These are phyloP conservation scores for Hymenoscyphus infarciens DNA, from an alignment of 2,329 filamentous ascomycete genomes.

Conservation along the genomic window DNA sequence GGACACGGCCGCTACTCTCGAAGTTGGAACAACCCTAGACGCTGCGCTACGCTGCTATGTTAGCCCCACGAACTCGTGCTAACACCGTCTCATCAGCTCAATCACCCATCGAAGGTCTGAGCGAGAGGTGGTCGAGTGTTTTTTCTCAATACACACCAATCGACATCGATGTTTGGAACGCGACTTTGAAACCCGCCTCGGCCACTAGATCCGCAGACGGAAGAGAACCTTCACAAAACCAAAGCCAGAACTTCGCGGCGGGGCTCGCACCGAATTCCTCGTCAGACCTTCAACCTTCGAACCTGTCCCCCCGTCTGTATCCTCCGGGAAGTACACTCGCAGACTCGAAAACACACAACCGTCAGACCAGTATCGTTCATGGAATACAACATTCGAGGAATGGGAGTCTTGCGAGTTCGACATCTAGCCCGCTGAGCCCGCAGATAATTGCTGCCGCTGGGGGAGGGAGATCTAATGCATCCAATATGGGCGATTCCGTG, in stretches of 20 bases:
- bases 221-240: constrained; percentile 23
- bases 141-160: constrained; percentile 20
- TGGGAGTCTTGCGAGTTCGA: constrained; percentile 77
- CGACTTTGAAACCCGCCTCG: constrained; percentile 32
- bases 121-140: constrained; percentile 28
- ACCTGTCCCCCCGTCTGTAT: constrained; percentile 31
- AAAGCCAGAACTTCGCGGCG: constrained; percentile 23
- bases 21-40: background rate
- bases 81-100: constrained; percentile 27
- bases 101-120: constrained; percentile 25
- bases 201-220: constrained; percentile 24
- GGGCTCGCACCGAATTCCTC: constrained; percentile 13
- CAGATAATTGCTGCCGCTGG: constrained; percentile 74
- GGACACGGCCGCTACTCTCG: background rate
- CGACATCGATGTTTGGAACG: constrained; percentile 31
- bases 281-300: constrained; percentile 27
- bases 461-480: constrained; percentile 32
- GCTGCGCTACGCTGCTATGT: background rate
- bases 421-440: constrained; percentile 81
- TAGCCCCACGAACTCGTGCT: constrained; percentile 16
- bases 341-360: constrained; percentile 67
- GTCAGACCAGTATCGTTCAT: constrained; percentile 96
- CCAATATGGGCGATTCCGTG: constrained; percentile 32
- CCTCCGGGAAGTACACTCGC: constrained; percentile 39
- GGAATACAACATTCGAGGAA: constrained; percentile 90